Conservation (phyloP, 2,329 filamentous ascomycete species). For the Fusarium drepaniforme region DNA sequence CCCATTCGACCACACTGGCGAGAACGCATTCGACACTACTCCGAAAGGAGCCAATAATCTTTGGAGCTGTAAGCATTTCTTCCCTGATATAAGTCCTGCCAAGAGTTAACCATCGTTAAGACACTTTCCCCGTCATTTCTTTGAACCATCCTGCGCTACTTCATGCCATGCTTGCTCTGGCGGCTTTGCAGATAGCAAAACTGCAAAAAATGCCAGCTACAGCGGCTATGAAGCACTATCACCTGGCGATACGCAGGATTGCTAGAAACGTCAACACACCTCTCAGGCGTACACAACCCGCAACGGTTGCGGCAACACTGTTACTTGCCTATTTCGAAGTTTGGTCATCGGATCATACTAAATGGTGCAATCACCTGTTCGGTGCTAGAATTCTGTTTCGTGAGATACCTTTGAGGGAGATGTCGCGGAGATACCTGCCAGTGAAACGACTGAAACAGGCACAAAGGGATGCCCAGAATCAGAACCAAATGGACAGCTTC, state of each 20-base stretch:
- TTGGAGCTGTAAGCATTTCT: conserved; percentile 67
- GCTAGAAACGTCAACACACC: conserved; percentile 80
- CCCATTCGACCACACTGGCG: conserved; percentile 76
- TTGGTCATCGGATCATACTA: conserved; percentile 92
- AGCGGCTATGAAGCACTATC: conserved; percentile 91
- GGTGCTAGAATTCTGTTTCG: conserved; percentile 85
- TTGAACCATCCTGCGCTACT: conserved; percentile 88
- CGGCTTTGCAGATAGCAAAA: conserved; percentile 88
- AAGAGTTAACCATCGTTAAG: conserved; percentile 51
- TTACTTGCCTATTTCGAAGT: conserved; percentile 94
- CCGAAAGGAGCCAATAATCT: conserved; percentile 74
- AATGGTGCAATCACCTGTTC: conserved; percentile 93
- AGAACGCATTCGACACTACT: conserved; percentile 67
- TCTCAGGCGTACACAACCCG: conserved; percentile 76
- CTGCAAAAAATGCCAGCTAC: conserved; percentile 80
- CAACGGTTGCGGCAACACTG: conserved; percentile 89
- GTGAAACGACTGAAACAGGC: conserved; percentile 62
- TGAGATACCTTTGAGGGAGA: conserved; percentile 82
- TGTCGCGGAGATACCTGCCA: conserved; percentile 78
- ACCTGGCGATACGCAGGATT: conserved; percentile 83
- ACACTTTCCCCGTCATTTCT: conserved; percentile 86
- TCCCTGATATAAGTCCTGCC: not conserved
- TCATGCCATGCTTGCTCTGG: conserved; percentile 90
- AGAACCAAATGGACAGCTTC: conserved; percentile 48
- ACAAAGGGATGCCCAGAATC: conserved; percentile 50